These are phyloP conservation scores for Delphinella strobiligena DNA, from an alignment of 2,329 filamentous ascomycete species.

Conservation along the genomic window DNA sequence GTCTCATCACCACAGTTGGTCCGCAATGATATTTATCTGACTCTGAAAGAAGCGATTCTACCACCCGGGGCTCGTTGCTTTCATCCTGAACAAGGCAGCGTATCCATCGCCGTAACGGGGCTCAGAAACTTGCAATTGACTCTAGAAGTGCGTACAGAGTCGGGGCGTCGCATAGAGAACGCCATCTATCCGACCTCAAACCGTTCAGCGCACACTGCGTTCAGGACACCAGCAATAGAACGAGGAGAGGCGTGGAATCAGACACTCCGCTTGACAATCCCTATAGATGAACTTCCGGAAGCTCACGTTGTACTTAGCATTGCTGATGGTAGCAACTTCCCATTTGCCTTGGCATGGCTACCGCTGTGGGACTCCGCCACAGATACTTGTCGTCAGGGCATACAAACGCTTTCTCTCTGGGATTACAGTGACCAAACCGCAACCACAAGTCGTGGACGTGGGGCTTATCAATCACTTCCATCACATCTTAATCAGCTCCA, in stretches of 20 bases:
- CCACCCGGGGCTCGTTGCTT: conserved; percentile 52
- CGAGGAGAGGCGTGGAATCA: conserved; percentile 78
- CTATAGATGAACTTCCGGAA: conserved; percentile 65
- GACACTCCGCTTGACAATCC: conserved; percentile 69
- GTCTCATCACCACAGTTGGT: conserved; percentile 79
- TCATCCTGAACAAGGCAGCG: conserved; percentile 67
- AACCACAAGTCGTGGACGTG: conserved; percentile 58
- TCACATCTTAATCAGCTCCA: conserved; percentile 34
- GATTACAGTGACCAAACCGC: conserved; percentile 86
- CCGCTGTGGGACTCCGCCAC: conserved; percentile 77
- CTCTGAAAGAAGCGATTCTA: conserved; percentile 66
- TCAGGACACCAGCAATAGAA: conserved; percentile 73
- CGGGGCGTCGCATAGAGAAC: conserved; percentile 71
- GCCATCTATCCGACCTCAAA: conserved; percentile 86
- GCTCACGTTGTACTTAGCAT: conserved; percentile 85
- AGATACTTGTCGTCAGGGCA: conserved; percentile 9
- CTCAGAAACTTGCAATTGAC: conserved; percentile 76
- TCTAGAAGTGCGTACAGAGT: conserved; percentile 69
- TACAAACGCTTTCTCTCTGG: conserved; percentile 68
- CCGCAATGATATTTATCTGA: conserved; percentile 90
- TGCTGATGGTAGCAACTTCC: conserved; percentile 72
- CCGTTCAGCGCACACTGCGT: conserved; percentile 63
- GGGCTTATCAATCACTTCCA: conserved; percentile 74
- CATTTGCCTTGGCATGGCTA: conserved; percentile 86
- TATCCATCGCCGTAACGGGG: conserved; percentile 55